A percentile compares a stretch with the other conserved stretches of the same genome.
Evolutionary conservation across 192 early-diverging fungal species (phyloP).

Genomic region (Gigaspora rosea): DNA sequence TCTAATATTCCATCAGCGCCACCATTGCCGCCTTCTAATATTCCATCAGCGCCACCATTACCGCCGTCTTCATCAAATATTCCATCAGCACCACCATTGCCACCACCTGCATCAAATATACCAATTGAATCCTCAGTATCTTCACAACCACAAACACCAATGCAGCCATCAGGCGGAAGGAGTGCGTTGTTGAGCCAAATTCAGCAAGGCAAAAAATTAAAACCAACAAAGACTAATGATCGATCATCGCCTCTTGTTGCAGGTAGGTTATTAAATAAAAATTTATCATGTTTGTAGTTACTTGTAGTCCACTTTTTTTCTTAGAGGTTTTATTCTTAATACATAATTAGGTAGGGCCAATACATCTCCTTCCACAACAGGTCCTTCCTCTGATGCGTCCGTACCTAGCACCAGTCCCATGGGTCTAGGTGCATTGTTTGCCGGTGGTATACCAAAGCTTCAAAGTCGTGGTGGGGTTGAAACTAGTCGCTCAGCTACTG

Average conservation of each 20-base stretch:
- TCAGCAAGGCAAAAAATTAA: slow-evolving; percentile 62
- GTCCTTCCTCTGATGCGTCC: neutral
- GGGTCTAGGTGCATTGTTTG: slow-evolving; percentile 60
- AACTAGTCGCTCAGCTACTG: slow-evolving; percentile 17
- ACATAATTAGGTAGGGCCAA: slow-evolving; percentile 23
- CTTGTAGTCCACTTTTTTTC: neutral
- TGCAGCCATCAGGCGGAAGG: slow-evolving; percentile 36
- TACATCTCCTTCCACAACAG: neutral
- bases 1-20: slow-evolving; percentile 1
- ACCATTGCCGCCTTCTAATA: neutral
- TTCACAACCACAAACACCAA: neutral
- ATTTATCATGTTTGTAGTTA: neutral
- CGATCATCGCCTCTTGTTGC: slow-evolving; percentile 49
- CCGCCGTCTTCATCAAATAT: neutral
- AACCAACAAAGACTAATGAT: slow-evolving; percentile 67
- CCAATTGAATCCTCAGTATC: neutral
- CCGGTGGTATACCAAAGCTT: slow-evolving; percentile 72
- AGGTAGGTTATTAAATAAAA: slow-evolving; percentile 26
- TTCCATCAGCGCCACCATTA: neutral
- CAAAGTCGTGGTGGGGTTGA: slow-evolving; percentile 42
- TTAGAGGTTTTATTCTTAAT: neutral
- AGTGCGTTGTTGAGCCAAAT: slow-evolving; percentile 72
- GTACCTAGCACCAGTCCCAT: slow-evolving; percentile 25
- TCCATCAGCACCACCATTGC: neutral
- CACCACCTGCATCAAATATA: neutral